phyloP scores from a whole-genome alignment of 1,284 basidiomycete genomes.

The Leccinum solheimii region DNA sequence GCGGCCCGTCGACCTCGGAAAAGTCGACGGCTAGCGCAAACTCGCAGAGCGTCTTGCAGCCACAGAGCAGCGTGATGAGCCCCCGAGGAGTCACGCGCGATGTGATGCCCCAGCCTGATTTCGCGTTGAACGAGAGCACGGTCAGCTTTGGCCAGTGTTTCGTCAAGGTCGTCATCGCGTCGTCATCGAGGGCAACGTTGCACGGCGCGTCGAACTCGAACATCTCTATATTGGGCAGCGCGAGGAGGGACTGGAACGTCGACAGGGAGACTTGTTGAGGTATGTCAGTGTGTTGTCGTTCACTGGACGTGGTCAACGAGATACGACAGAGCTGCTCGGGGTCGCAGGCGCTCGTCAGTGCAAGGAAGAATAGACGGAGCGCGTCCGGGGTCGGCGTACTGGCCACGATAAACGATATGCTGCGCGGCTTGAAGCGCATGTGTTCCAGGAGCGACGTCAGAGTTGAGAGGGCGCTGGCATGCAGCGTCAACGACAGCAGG shows the following conservation, averaged over 20 bases:
- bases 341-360: conserved; percentile 20
- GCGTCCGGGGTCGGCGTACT: conserved; percentile 16
- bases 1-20: conserved; percentile 13
- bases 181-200: conserved; percentile 18
- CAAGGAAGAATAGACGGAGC: conserved; percentile 23
- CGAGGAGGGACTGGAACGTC: conserved; percentile 22
- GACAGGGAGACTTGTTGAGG: conserved; percentile 13
- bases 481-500: conserved; percentile 14
- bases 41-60: conserved; percentile 7
- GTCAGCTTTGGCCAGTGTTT: conserved; percentile 23
- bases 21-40: conserved; percentile 24
- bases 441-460: conserved; percentile 25
- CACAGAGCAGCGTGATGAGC: conserved; percentile 16
- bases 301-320: conserved; percentile 7
- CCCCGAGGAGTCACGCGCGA: conserved; percentile 23
- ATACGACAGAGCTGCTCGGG: conserved; percentile 13
- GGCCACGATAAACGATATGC: conserved; percentile 20
- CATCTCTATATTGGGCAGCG: conserved; percentile 6
- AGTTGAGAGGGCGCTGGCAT: conserved; percentile 8
- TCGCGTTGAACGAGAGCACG: conserved; percentile 16
- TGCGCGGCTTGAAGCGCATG: conserved; percentile 18
- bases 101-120: conserved; percentile 19
- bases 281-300: background rate
- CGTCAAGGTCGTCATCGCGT: conserved; percentile 13
- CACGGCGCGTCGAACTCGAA: conserved; percentile 26